Conservation (phyloP, 306 rosid genomes). For the Hippophae gyantsensis region DNA sequence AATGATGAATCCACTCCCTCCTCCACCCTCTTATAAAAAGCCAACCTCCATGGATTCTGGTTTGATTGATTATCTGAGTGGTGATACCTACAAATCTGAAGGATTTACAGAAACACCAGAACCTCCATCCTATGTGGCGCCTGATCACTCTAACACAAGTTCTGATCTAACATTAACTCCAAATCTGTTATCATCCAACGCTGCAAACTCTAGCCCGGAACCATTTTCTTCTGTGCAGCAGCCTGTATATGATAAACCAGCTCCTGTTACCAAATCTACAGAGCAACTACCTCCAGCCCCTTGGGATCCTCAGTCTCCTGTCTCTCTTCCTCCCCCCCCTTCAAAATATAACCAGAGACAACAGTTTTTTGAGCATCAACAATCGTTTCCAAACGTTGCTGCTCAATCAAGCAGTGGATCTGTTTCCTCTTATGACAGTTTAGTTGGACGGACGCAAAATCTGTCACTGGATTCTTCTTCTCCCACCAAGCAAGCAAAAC, state of each 20-base stretch:
- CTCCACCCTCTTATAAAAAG: conserved; percentile 70
- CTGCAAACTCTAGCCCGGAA: conserved; percentile 27
- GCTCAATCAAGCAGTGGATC: conserved; percentile 43
- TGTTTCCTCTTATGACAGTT: conserved; percentile 56
- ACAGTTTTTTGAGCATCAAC: conserved; percentile 58
- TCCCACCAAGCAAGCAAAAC: conserved; percentile 53
- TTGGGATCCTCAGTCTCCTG: conserved; percentile 48
- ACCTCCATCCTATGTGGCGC: conserved; percentile 29
- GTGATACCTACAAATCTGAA: conserved; percentile 65
- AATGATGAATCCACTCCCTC: conserved; percentile 51
- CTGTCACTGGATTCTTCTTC: conserved; percentile 56
- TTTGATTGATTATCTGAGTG: conserved; percentile 80
- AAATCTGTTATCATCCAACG: conserved; percentile 24
- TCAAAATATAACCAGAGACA: conserved; percentile 65
- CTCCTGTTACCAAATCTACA: conserved; percentile 41
- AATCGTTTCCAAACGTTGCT: conserved; percentile 18
- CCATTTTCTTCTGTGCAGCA: conserved; percentile 35
- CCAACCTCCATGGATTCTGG: conserved; percentile 50
- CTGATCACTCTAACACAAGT: conserved; percentile 32
- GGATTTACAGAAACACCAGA: conserved; percentile 30
- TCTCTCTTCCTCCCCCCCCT: conserved; percentile 70
- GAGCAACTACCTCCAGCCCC: conserved; percentile 61
- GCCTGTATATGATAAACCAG: conserved; percentile 62
- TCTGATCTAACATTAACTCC: conserved; percentile 32
- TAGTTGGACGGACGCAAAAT: conserved; percentile 64